Evolutionary conservation across 148 eudicot genomes (phyloP), one percentile per base, ranked within the genome.

Genomic region (Rhododendron mucronatum): DNA sequence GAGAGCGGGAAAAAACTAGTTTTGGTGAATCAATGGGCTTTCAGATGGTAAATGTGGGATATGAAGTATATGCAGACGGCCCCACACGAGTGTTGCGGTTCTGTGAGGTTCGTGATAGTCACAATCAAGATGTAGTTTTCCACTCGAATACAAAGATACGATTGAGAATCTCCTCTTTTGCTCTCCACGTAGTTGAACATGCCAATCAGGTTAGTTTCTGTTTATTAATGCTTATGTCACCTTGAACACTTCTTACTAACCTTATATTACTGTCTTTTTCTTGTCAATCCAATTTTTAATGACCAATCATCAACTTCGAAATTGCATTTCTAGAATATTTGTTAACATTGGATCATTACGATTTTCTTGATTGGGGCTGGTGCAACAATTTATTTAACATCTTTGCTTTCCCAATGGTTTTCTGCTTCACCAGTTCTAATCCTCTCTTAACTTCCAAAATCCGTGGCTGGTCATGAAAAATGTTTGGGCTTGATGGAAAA

Each of bases 1-100:
- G 86, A 50, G 89, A 88, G 53, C 84, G 87, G 83, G 85, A 80
- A 73, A 88, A 84, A 82, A 90, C 88, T 76, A 87, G 86, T 84
- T 81, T 74, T 83, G 88, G 83, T 79, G 90, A 86, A 61, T 84
- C 86, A 86, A 88, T 83, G 89, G 90, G 90, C 81, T 82, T 80
- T 78, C 92, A 92, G 86, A 88, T 91, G 82, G 89, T 82, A 73
- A 92, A 88, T 85, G 86, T 94, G 86, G 99, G 99, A 39, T 97
- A 90, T 91, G 98, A 93, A 92, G 89, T 97, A 67, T 90, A 91
- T 90, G 96, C 96, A 65, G 95, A 93, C 85, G 99, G 99, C 53
- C 94, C 93, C 45, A 94, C 98, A 53, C 90, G 99, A 88, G 99
- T 97, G 84, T 83, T 97, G 89, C 95, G 96, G 84, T 91, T 97